These are phyloP conservation scores for Allomyces macrogynus DNA, from an alignment of 192 early-diverging fungal species.

Conservation along the genomic window DNA sequence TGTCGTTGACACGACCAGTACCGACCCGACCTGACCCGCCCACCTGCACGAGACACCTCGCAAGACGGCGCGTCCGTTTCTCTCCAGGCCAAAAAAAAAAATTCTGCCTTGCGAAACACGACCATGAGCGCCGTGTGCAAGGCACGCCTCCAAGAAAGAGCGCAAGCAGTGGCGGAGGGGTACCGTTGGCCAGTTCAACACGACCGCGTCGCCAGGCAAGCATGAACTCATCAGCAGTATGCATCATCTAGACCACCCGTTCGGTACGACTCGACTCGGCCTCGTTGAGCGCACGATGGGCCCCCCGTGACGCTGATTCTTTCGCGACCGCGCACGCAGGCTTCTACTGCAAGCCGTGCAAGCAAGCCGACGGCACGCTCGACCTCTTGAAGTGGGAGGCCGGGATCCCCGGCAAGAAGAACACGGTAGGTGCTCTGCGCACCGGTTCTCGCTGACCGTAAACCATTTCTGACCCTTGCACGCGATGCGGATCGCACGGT, in stretches of 20 bases:
- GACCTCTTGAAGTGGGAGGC: conserved; percentile 70
- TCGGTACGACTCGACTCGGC: conserved; percentile 1
- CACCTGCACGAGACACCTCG: no score
- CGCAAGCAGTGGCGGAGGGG: conserved; percentile 96
- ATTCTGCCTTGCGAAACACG: no score
- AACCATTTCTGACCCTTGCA: no score
- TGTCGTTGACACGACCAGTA: no score
- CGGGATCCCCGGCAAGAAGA: conserved; percentile 49
- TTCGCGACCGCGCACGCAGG: conserved; percentile 17
- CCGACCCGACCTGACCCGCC: no score
- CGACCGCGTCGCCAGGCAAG: conserved; percentile 7
- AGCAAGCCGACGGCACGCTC: conserved; percentile 53
- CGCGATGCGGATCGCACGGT: background rate
- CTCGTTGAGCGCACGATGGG: background rate
- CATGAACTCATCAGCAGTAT: conserved; percentile 3
- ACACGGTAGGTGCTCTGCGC: background rate
- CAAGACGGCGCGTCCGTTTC: no score
- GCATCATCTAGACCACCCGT: conserved; percentile 2
- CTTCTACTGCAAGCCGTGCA: conserved; percentile 78
- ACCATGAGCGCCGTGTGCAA: conserved; percentile 35
- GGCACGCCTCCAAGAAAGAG: conserved; percentile 71
- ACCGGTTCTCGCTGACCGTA: conserved; percentile 13
- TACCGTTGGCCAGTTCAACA: conserved; percentile 34
- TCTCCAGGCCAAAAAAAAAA: no score
- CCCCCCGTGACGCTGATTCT: conserved; percentile 12